Evolutionary conservation across 805 yeast species (phyloP).

Genomic region (Grigorovia transvaalensis): DNA sequence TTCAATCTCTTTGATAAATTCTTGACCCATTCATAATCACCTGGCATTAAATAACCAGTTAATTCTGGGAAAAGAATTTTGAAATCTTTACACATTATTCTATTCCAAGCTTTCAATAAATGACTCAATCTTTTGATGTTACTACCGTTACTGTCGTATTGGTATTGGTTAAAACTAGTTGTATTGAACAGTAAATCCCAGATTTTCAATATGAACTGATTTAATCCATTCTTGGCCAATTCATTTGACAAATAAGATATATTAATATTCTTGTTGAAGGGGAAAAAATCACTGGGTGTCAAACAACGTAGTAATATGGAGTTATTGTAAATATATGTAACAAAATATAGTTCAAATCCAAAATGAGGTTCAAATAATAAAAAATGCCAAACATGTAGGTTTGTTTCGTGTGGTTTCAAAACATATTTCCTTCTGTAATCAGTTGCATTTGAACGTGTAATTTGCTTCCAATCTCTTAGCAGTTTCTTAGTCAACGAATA

Average conservation of each 20-base stretch:
- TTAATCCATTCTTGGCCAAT: conserved; percentile 13
- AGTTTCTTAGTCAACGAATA: conserved; percentile 17
- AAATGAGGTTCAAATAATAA: conserved; percentile 14
- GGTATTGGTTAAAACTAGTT: neutral
- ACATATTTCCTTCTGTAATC: conserved; percentile 8
- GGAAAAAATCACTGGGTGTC: conserved; percentile 21
- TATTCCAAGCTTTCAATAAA: conserved; percentile 21
- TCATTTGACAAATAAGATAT: conserved; percentile 16
- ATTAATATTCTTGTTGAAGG: conserved; percentile 20
- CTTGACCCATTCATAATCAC: conserved; percentile 19
- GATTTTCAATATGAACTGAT: conserved; percentile 14
- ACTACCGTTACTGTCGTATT: neutral
- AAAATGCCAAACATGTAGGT: conserved; percentile 27
- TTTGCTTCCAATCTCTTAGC: conserved; percentile 26
- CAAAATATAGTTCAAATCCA: conserved; percentile 15
- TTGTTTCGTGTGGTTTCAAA: conserved; percentile 26
- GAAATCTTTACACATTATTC: conserved; percentile 22
- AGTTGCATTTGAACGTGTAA: conserved; percentile 7
- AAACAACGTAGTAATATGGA: conserved; percentile 18
- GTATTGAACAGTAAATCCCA: conserved; percentile 12
- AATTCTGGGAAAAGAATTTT: conserved; percentile 22
- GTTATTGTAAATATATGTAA: conserved; percentile 13
- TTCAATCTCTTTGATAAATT: conserved; percentile 6
- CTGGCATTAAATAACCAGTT: conserved; percentile 14
- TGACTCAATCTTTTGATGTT: neutral